phyloP scores from a whole-genome alignment of 2,329 filamentous ascomycete genomes.

The Clonostachys sp. region DNA sequence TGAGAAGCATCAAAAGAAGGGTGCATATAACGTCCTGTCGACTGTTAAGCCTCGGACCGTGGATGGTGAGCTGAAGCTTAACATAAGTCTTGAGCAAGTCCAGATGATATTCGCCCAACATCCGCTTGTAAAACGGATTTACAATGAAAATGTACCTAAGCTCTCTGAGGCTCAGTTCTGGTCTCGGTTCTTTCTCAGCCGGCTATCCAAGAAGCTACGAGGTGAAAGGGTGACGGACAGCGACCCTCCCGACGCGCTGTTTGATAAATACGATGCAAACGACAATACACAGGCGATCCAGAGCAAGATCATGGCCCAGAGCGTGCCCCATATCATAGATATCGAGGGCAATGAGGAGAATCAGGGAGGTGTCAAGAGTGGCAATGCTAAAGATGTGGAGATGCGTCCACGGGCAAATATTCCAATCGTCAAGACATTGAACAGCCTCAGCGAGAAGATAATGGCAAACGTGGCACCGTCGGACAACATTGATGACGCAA shows the following conservation, averaged over 20 bases:
- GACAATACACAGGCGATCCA: slow-evolving; percentile 56
- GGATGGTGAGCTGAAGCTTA: slow-evolving; percentile 61
- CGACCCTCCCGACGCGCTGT: slow-evolving; percentile 71
- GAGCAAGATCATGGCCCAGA: slow-evolving; percentile 52
- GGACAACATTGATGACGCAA: slow-evolving; percentile 60
- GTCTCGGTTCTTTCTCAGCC: slow-evolving; percentile 89
- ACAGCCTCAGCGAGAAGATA: slow-evolving; percentile 88
- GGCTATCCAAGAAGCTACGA: slow-evolving; percentile 84
- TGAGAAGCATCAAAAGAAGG: slow-evolving; percentile 79
- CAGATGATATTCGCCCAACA: slow-evolving; percentile 91
- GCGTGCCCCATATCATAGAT: slow-evolving; percentile 86
- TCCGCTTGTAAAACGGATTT: slow-evolving; percentile 82
- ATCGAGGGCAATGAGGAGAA: slow-evolving; percentile 94
- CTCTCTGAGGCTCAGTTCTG: slow-evolving; percentile 80
- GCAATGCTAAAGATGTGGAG: slow-evolving; percentile 84
- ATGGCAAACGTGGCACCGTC: slow-evolving; percentile 81
- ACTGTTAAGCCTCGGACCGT: slow-evolving; percentile 67
- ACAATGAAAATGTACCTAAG: slow-evolving; percentile 88
- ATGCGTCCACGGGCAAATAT: slow-evolving; percentile 82
- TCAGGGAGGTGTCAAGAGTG: slow-evolving; percentile 73
- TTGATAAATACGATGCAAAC: slow-evolving; percentile 80
- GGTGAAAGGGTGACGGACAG: slow-evolving; percentile 80
- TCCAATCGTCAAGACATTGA: slow-evolving; percentile 84
- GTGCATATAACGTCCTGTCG: slow-evolving; percentile 90
- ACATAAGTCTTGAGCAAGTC: slow-evolving; percentile 81